Percentiles rank a stretch among this genome's conserved stretches.
Evolutionary conservation across 2,329 filamentous ascomycete species (phyloP).

Genomic region (Cladosporium sp.): DNA sequence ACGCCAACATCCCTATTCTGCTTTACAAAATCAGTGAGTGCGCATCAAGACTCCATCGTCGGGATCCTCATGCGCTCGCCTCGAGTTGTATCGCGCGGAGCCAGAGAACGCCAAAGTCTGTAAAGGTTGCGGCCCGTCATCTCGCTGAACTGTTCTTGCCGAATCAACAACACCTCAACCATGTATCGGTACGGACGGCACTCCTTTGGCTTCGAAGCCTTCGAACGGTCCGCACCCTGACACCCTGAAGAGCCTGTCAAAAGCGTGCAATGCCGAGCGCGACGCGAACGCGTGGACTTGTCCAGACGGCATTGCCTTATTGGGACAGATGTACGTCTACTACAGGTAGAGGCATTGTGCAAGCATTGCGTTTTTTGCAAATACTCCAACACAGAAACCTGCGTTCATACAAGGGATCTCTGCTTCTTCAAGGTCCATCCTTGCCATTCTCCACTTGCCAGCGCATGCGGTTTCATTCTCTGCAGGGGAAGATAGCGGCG

Average conservation of each 20-base stretch:
- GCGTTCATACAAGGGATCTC: not conserved
- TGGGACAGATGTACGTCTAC: not conserved
- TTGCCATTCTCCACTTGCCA: not conserved
- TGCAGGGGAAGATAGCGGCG: not conserved
- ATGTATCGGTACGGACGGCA: not conserved
- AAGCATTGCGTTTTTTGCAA: not conserved
- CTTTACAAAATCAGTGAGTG: not conserved
- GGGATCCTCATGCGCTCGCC: slow-evolving; percentile 1
- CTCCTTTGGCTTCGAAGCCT: not conserved
- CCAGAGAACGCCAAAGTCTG: not conserved
- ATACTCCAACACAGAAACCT: not conserved
- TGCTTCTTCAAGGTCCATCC: not conserved
- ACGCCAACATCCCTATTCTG: not conserved
- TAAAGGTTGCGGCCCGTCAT: slow-evolving; percentile 3
- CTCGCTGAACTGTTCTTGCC: slow-evolving; percentile 6
- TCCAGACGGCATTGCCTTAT: not conserved
- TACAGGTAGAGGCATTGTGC: not conserved
- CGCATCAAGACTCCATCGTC: not conserved
- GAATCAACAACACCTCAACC: slow-evolving; percentile 3
- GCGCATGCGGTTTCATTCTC: not conserved
- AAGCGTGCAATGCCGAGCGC: not conserved
- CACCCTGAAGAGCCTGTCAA: not conserved
- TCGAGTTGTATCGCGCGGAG: not conserved
- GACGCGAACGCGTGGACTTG: not conserved
- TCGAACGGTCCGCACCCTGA: slow-evolving; percentile 2